phyloP scores from a whole-genome alignment of 306 rosid genomes.

The Cucurbita moschata region DNA sequence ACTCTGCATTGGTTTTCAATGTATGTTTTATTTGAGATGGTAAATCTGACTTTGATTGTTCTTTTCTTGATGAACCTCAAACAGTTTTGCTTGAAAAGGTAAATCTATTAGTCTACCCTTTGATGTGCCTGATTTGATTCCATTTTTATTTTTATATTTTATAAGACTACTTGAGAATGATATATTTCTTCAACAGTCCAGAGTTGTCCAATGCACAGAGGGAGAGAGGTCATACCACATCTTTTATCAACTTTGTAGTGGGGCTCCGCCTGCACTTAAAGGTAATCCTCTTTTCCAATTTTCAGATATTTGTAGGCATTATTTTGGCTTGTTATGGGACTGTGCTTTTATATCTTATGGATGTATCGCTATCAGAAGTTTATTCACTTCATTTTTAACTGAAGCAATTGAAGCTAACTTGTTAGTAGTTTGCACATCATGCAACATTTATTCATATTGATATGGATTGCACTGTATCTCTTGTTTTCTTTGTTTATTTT shows the following conservation, averaged over 20 bases:
- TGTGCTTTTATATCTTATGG: background rate
- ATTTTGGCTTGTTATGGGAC: background rate
- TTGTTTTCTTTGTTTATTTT: background rate
- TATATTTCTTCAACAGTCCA: constrained; percentile 46
- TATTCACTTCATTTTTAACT: background rate
- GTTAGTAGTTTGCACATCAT: background rate
- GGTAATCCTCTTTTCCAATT: constrained; percentile 27
- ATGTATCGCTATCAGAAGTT: background rate
- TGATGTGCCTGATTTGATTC: background rate
- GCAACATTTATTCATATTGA: background rate
- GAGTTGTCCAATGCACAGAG: constrained; percentile 95
- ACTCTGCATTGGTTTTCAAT: background rate
- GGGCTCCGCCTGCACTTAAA: constrained; percentile 68
- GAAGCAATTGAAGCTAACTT: background rate
- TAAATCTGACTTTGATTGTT: constrained; percentile 26
- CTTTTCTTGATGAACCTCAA: constrained; percentile 13
- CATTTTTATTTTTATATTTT: background rate
- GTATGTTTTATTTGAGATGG: constrained; percentile 9
- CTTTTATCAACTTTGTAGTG: constrained; percentile 96
- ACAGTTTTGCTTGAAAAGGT: constrained; percentile 99
- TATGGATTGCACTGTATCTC: background rate
- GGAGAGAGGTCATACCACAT: constrained; percentile 98
- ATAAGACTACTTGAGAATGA: background rate
- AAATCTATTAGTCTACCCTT: constrained; percentile 16
- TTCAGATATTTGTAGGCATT: background rate